These are phyloP conservation scores for Tuctoria greenei DNA, from an alignment of 176 grass and related monocot species.

Conservation along the genomic window DNA sequence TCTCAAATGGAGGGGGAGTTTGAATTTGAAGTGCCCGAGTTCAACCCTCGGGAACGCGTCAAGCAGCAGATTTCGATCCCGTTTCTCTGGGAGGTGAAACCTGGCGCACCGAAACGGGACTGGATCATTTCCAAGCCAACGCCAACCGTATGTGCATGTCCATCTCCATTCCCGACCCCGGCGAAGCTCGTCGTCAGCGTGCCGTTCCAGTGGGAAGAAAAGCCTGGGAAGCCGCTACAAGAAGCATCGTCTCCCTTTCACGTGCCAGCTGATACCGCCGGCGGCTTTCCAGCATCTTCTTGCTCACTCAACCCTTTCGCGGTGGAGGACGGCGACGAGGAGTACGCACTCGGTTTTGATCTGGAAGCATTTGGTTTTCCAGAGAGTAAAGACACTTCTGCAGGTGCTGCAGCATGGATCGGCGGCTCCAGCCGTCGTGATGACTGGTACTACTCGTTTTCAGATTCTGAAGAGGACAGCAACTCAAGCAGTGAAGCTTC, in stretches of 20 bases:
- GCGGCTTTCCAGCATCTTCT: conserved; percentile 25
- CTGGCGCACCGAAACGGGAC: conserved; percentile 53
- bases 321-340: conserved; percentile 45
- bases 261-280: conserved; percentile 3
- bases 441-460: conserved; percentile 52
- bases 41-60: conserved; percentile 49
- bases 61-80: conserved; percentile 86
- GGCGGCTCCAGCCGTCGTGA: conserved; percentile 48
- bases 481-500: conserved; percentile 52
- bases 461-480: conserved; percentile 62
- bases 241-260: conserved; percentile 20
- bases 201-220: conserved; percentile 93
- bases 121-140: conserved; percentile 57
- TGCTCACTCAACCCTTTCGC: conserved; percentile 67
- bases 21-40: conserved; percentile 49
- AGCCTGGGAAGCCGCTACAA: conserved; percentile 68
- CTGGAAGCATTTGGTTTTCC: conserved; percentile 55
- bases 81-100: conserved; percentile 79
- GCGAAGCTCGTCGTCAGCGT: conserved; percentile 71
- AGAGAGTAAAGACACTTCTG: conserved; percentile 35
- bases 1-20: conserved; percentile 51
- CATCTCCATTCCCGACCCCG: conserved; percentile 43
- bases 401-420: conserved; percentile 22
- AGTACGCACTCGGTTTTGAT: conserved; percentile 54
- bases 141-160: conserved; percentile 33